Conservation (phyloP, 768 basidiomycete species). For the Hortiboletus campestris region DNA sequence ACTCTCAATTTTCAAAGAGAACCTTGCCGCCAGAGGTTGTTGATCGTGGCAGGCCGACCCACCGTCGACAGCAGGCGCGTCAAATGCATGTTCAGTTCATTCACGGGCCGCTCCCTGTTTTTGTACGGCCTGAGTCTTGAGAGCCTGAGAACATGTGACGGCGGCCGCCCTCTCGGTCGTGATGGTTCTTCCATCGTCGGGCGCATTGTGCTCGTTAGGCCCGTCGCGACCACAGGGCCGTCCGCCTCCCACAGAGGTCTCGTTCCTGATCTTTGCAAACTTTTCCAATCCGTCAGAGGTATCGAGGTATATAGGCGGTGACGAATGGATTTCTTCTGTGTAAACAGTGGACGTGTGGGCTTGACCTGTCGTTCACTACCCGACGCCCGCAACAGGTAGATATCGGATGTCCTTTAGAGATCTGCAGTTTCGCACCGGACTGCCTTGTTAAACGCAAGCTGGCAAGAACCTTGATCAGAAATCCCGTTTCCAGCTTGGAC, state of each 20-base stretch:
- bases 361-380: neutral
- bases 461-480: neutral
- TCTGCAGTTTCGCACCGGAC: neutral
- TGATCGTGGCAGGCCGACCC: neutral
- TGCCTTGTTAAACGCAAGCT: neutral
- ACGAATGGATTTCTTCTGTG: slow-evolving; percentile 3
- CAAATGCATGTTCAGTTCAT: neutral
- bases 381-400: neutral
- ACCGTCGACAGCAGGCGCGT: neutral
- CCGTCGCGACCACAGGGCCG: neutral
- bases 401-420: neutral
- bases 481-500: neutral
- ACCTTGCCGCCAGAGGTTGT: neutral
- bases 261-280: neutral
- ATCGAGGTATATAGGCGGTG: neutral
- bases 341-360: neutral
- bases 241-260: neutral
- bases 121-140: neutral
- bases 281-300: neutral
- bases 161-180: neutral
- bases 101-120: neutral
- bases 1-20: neutral
- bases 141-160: neutral
- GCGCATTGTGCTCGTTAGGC: neutral
- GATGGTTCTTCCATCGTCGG: neutral